These are phyloP conservation scores for Neopestalotiopsis clavispora DNA, from an alignment of 2,329 filamentous ascomycete species.

Conservation along the genomic window DNA sequence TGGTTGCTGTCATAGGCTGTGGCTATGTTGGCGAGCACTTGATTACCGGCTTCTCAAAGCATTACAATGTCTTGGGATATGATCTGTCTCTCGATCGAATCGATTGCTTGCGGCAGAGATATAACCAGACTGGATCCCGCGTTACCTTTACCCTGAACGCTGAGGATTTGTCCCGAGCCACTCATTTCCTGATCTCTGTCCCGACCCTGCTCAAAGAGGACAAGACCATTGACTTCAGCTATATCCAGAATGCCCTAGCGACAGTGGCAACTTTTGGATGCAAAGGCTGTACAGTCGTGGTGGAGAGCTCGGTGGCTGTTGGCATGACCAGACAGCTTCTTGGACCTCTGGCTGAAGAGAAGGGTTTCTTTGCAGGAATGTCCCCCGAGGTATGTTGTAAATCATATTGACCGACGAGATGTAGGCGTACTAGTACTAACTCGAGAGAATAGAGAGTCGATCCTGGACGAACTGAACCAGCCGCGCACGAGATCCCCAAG, in stretches of 20 bases:
- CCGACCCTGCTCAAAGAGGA: conserved; percentile 54
- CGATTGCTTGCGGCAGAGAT: conserved; percentile 34
- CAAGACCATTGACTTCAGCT: conserved; percentile 52
- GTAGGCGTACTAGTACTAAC: background rate
- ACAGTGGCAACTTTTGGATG: conserved; percentile 46
- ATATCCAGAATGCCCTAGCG: conserved; percentile 47
- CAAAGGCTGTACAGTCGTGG: conserved; percentile 51
- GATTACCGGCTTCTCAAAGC: conserved; percentile 45
- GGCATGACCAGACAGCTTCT: conserved; percentile 58
- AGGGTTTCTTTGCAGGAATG: conserved; percentile 53
- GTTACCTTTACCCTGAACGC: conserved; percentile 44
- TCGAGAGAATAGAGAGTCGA: conserved; percentile 47
- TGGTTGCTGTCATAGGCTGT: conserved; percentile 55
- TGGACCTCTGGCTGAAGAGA: conserved; percentile 46
- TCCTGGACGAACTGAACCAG: conserved; percentile 48
- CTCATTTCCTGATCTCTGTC: conserved; percentile 59
- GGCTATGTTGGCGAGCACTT: conserved; percentile 59
- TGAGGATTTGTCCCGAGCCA: conserved; percentile 44
- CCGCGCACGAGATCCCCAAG: conserved; percentile 53
- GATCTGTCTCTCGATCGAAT: conserved; percentile 49
- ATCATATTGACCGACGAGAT: background rate
- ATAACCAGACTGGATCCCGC: conserved; percentile 21
- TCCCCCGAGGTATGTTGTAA: conserved; percentile 45
- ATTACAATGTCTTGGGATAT: conserved; percentile 51
- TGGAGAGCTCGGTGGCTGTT: conserved; percentile 59